Percentiles rank a stretch among this genome's conserved stretches.
These are phyloP conservation scores for Eimeria falciformis DNA, from an alignment of 169 alveolate species.

Conservation along the genomic window DNA sequence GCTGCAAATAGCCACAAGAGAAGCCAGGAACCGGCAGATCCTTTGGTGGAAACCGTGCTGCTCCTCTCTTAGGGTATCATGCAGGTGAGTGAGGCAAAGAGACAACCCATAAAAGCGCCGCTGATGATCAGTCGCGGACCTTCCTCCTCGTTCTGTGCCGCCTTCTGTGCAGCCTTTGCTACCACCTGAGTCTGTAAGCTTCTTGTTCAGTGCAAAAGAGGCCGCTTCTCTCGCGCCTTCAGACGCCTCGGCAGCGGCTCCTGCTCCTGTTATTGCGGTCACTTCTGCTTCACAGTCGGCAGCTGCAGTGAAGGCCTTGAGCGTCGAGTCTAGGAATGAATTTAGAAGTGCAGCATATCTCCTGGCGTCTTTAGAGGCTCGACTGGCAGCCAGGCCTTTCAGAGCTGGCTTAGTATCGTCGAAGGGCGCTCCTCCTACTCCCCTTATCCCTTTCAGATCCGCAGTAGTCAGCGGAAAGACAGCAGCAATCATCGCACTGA, in stretches of 20 bases:
- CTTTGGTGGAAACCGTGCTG: too few species aligned
- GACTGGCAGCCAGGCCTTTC: too few species aligned
- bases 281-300: conserved; percentile 30
- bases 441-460: background rate
- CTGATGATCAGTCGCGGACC: background rate
- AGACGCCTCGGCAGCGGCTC: background rate
- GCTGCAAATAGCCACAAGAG: too few species aligned
- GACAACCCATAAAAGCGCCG: conserved; percentile 26
- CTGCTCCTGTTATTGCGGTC: background rate
- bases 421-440: background rate
- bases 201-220: too few species aligned
- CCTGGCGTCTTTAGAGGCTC: too few species aligned
- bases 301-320: conserved; percentile 38
- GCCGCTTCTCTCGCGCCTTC: background rate
- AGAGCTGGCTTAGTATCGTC: too few species aligned
- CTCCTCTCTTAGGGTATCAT: background rate
- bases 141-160: too few species aligned
- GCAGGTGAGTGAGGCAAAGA: conserved; percentile 30
- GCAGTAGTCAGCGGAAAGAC: conserved; percentile 6
- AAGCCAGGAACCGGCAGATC: too few species aligned
- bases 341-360: too few species aligned
- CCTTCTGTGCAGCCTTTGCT: too few species aligned
- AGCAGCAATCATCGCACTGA: background rate
- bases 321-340: background rate
- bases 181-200: too few species aligned